Base-by-base conservation (phyloP, 2,329 filamentous ascomycete species). In the Fusarium mundagurra region DNA sequence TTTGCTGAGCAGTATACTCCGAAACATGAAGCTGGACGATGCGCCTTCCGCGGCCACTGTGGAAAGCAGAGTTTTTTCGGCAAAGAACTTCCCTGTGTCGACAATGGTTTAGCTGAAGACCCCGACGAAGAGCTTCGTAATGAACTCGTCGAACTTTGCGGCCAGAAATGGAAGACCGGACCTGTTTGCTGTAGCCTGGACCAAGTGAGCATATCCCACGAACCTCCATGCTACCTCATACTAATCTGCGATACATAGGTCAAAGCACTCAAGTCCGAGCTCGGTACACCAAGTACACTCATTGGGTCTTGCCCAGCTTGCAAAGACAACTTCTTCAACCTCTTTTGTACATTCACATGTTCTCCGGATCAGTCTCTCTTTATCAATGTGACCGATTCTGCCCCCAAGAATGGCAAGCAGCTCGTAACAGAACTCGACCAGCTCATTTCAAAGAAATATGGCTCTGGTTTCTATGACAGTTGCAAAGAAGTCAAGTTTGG, bases 401-500 rank as follows among this genome's bases (percentile, higher is more conserved):
- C 90, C 72, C 83, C 88, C 29, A 94, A 90, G 80, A 85, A 83
- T 50, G 87, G 84, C 43, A 90, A 90, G 76, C 81, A 80, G 5
- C 83, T 94, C n/a, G 95, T 98, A 20, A 94, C 93, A 3, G 94
- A 98, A 84, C 85, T 99, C 29, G 95, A 98, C 80, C 96, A 98
- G 80, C 86, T 98, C 11, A 91, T 98, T 76, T 94, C 94, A 5
- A 88, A 95, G 64, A 88, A 93, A 61, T 98, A 97, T 81, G 95
- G 94, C 48, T 88, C 90, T 14, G 95, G 93, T 3, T 97, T 99
- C 85, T 99, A 95, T 82, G 89, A 98, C 83, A 99, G 96, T 84
- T 99, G 96, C 86, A 98, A 98, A 84, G 95, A 99, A 82, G 96
- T 99, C 84, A 99, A 99, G 81, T 98, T 98, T 79, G 96, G 96